Evolutionary conservation across 192 early-diverging fungal species (phyloP).

Genomic region (Entrophospora sp.): DNA sequence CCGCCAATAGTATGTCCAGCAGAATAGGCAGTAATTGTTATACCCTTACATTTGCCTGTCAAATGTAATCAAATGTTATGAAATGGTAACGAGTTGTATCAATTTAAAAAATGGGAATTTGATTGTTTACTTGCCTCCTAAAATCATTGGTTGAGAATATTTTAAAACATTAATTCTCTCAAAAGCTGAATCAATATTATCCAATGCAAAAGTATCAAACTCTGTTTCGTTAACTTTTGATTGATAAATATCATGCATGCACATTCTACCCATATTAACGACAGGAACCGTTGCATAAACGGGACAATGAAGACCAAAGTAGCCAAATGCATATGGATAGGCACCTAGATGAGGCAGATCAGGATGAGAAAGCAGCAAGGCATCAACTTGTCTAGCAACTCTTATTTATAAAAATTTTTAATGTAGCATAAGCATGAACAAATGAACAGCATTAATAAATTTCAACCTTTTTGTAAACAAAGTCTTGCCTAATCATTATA

Average conservation of each 20-base stretch:
- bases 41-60: too few relatives aligned
- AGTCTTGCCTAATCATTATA: too few relatives aligned
- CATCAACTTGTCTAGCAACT: too few relatives aligned
- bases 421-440: too few relatives aligned
- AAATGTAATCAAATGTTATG: background rate
- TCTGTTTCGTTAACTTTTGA: constrained; percentile 58
- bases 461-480: too few relatives aligned
- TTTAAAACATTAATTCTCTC: constrained; percentile 64
- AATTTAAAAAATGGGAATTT: constrained; percentile 58
- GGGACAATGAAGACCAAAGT: constrained; percentile 75
- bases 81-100: background rate
- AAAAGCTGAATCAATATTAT: constrained; percentile 80
- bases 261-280: constrained; percentile 79
- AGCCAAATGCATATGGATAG: too few relatives aligned
- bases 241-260: too few relatives aligned
- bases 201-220: constrained; percentile 63
- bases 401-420: too few relatives aligned
- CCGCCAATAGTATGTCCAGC: constrained; percentile 95
- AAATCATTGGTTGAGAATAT: too few relatives aligned
- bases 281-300: constrained; percentile 84
- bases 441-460: too few relatives aligned
- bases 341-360: constrained; percentile 83
- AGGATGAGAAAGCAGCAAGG: constrained; percentile 79
- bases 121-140: too few relatives aligned
- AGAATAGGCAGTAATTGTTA: too few relatives aligned